These are phyloP conservation scores for Eutrema heterophyllum DNA, from an alignment of 345 rosid species.

Conservation along the genomic window DNA sequence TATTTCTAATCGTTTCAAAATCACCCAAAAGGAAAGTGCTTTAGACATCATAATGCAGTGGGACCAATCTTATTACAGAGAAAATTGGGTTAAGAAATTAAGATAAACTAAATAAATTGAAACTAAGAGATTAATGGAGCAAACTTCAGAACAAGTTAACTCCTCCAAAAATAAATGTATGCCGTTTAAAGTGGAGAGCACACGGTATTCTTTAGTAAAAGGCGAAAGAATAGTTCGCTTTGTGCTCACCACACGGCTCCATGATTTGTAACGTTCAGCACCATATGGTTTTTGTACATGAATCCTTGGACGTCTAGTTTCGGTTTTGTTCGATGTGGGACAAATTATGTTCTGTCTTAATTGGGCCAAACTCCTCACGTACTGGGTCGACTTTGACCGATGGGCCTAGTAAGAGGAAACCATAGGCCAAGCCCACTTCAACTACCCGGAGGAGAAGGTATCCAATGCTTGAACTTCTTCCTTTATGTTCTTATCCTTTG, in stretches of 20 bases:
- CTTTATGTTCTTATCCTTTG: too few relatives aligned
- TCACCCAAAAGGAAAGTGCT: too few relatives aligned
- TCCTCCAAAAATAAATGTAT: not conserved
- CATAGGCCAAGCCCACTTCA: too few relatives aligned
- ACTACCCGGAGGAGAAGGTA: too few relatives aligned
- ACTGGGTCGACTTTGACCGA: not conserved
- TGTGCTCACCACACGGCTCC: slow-evolving; percentile 29
- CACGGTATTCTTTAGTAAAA: slow-evolving; percentile 36
- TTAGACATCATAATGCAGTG: too few relatives aligned
- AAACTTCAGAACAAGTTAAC: not conserved
- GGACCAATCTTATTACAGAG: too few relatives aligned
- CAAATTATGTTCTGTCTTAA: not conserved
- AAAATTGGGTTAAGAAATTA: too few relatives aligned
- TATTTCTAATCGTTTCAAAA: too few relatives aligned
- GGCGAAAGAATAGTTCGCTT: slow-evolving; percentile 34
- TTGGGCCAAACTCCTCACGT: not conserved
- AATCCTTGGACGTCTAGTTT: not conserved
- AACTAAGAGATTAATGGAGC: not conserved
- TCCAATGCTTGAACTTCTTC: too few relatives aligned
- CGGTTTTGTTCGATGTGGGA: not conserved
- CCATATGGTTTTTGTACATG: not conserved
- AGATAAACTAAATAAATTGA: too few relatives aligned
- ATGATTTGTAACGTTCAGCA: not conserved
- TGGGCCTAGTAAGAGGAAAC: too few relatives aligned
- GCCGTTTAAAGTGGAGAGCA: slow-evolving; percentile 12